Evolutionary conservation across 208 protist species (phyloP).

Genomic region (Leishmania guyanensis): DNA sequence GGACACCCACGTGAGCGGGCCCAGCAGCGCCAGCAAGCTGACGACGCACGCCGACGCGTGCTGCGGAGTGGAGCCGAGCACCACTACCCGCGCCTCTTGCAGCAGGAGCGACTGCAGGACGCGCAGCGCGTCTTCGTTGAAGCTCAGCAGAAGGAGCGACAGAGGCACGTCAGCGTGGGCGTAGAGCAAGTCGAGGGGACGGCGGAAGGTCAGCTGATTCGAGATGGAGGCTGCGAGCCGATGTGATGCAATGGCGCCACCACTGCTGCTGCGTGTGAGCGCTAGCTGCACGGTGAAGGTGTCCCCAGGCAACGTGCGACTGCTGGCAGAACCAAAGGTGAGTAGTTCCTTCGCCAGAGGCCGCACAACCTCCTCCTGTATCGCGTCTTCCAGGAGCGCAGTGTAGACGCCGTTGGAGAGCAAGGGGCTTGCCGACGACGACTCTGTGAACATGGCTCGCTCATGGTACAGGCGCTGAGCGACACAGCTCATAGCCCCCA

Average conservation of each 20-base stretch:
- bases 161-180: slow-evolving; percentile 57
- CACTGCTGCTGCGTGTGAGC: slow-evolving; percentile 7
- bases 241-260: slow-evolving; percentile 3
- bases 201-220: slow-evolving; percentile 31
- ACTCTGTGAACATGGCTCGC: not conserved
- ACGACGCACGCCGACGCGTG: slow-evolving; percentile 82
- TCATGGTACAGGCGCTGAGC: slow-evolving; percentile 24
- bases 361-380: slow-evolving; percentile 31
- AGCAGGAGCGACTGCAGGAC: slow-evolving; percentile 70
- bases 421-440: not conserved
- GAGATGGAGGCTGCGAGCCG: slow-evolving; percentile 20
- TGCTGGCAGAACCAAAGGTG: slow-evolving; percentile 19
- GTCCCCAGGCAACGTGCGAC: slow-evolving; percentile 30
- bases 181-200: slow-evolving; percentile 46
- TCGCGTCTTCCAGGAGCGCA: slow-evolving; percentile 10
- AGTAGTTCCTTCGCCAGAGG: slow-evolving; percentile 33
- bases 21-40: slow-evolving; percentile 53
- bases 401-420: slow-evolving; percentile 6
- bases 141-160: slow-evolving; percentile 58
- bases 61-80: slow-evolving; percentile 74
- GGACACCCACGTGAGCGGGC: slow-evolving; percentile 59
- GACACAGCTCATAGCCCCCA: slow-evolving; percentile 33
- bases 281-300: slow-evolving; percentile 31
- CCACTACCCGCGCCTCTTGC: slow-evolving; percentile 61
- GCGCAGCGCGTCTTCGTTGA: slow-evolving; percentile 66